Percentiles rank a stretch among this genome's conserved stretches.
These are phyloP conservation scores for Kazachstania africana DNA, from an alignment of 805 yeast genomes.

Conservation along the genomic window DNA sequence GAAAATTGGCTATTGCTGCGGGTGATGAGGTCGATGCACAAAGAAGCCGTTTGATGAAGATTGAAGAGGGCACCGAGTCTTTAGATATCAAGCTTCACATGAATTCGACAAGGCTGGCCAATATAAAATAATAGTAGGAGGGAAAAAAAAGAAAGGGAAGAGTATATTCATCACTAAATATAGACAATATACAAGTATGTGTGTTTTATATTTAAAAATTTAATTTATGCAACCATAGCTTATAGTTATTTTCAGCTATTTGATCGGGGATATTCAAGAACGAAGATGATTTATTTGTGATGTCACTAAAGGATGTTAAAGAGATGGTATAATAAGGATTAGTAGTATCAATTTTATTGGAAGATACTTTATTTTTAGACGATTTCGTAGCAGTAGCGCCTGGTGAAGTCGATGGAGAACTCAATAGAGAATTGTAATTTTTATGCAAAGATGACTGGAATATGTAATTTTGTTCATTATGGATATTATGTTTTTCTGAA, in stretches of 20 bases:
- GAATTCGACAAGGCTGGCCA: conserved; percentile 58
- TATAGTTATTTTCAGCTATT: conserved; percentile 21
- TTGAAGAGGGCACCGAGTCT: conserved; percentile 73
- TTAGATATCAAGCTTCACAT: conserved; percentile 73
- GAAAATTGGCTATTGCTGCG: conserved; percentile 57
- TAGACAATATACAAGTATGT: background rate
- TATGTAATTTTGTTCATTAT: no score
- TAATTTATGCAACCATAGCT: conserved; percentile 10
- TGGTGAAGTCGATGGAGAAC: conserved; percentile 17
- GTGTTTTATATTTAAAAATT: no score
- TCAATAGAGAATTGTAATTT: conserved; percentile 13
- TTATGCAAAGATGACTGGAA: no score
- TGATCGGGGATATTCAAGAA: conserved; percentile 7
- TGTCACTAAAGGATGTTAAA: no score
- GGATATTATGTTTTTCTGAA: no score
- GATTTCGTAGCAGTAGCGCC: no score
- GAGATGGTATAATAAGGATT: no score
- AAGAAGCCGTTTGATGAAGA: conserved; percentile 54
- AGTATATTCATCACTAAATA: background rate
- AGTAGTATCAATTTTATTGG: no score
- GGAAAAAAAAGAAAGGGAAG: no score
- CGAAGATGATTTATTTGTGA: background rate
- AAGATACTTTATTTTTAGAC: no score
- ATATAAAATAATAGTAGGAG: conserved; percentile 25
- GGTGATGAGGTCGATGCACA: conserved; percentile 72